Evolutionary conservation across 192 early-diverging fungal genomes (phyloP).

Genomic region (Backusella sp.): DNA sequence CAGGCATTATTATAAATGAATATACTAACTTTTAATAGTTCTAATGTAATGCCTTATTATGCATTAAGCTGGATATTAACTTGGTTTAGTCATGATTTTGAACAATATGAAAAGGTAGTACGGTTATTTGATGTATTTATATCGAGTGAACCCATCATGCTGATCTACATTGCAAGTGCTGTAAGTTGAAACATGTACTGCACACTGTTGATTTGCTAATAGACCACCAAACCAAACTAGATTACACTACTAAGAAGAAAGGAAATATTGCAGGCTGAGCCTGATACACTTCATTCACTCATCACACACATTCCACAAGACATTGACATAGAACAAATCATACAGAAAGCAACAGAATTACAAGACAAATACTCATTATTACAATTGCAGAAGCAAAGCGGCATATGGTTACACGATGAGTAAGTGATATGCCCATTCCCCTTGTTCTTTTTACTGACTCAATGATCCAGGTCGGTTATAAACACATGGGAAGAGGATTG

Average conservation of each 20-base stretch:
- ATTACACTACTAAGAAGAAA: slow-evolving; percentile 42
- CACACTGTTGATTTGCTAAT: background rate
- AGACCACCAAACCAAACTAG: slow-evolving; percentile 15
- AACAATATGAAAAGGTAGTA: slow-evolving; percentile 42
- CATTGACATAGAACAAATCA: slow-evolving; percentile 43
- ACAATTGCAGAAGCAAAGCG: slow-evolving; percentile 43
- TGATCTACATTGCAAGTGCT: slow-evolving; percentile 59
- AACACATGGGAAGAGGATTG: slow-evolving; percentile 39
- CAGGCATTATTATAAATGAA: background rate
- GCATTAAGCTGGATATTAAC: slow-evolving; percentile 72
- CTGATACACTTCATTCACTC: slow-evolving; percentile 47
- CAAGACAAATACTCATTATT: slow-evolving; percentile 42
- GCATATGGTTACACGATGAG: slow-evolving; percentile 47
- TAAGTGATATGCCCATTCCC: slow-evolving; percentile 21
- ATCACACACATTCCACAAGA: slow-evolving; percentile 52
- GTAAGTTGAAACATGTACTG: slow-evolving; percentile 19
- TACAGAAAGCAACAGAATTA: slow-evolving; percentile 39
- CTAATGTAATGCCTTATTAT: slow-evolving; percentile 60
- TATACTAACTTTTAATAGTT: slow-evolving; percentile 2
- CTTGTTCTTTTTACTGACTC: background rate
- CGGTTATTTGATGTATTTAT: slow-evolving; percentile 68
- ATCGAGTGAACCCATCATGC: slow-evolving; percentile 58
- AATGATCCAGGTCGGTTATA: slow-evolving; percentile 24
- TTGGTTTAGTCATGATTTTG: slow-evolving; percentile 74
- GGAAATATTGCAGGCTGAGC: slow-evolving; percentile 45